Percentiles rank a stretch among this genome's conserved stretches.
Evolutionary conservation across 2,329 filamentous ascomycete genomes (phyloP).

Genomic region (Fusarium coffeatum): DNA sequence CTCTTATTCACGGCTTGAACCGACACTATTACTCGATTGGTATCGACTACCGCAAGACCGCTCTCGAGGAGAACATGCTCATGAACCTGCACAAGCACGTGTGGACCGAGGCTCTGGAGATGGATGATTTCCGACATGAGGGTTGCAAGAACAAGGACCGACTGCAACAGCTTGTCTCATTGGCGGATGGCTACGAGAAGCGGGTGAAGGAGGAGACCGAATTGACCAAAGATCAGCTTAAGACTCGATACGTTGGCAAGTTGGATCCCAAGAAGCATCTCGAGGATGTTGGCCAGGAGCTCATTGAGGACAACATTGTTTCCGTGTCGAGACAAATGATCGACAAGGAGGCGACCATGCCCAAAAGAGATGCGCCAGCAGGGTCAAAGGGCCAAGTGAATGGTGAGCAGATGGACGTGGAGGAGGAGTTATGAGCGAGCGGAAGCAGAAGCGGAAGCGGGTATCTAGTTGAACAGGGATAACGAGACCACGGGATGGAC

Average conservation of each 20-base stretch:
- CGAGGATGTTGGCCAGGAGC: conserved; percentile 93
- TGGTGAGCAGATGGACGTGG: conserved; percentile 75
- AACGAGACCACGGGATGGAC: conserved; percentile 42
- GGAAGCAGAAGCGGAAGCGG: conserved; percentile 5
- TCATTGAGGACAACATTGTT: conserved; percentile 99
- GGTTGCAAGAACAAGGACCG: conserved; percentile 87
- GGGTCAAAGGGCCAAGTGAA: conserved; percentile 62
- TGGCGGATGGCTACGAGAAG: conserved; percentile 98
- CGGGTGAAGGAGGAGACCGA: conserved; percentile 98
- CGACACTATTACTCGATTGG: conserved; percentile 99
- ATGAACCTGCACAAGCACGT: conserved; percentile 99
- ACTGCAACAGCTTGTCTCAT: conserved; percentile 85
- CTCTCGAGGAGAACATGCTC: conserved; percentile 98
- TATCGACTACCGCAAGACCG: conserved; percentile 98
- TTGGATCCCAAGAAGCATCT: conserved; percentile 99
- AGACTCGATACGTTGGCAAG: conserved; percentile 99
- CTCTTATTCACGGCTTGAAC: conserved; percentile 97
- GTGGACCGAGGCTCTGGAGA: conserved; percentile 96
- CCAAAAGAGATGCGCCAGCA: conserved; percentile 70
- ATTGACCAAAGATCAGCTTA: conserved; percentile 94
- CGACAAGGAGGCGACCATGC: conserved; percentile 96
- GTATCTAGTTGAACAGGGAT: conserved; percentile 13
- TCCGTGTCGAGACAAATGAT: conserved; percentile 99
- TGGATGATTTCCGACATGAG: conserved; percentile 93
- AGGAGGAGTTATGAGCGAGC: conserved; percentile 63